Evolutionary conservation across 23 red algal genomes (phyloP).

Genomic region (Gracilariopsis chorda): DNA sequence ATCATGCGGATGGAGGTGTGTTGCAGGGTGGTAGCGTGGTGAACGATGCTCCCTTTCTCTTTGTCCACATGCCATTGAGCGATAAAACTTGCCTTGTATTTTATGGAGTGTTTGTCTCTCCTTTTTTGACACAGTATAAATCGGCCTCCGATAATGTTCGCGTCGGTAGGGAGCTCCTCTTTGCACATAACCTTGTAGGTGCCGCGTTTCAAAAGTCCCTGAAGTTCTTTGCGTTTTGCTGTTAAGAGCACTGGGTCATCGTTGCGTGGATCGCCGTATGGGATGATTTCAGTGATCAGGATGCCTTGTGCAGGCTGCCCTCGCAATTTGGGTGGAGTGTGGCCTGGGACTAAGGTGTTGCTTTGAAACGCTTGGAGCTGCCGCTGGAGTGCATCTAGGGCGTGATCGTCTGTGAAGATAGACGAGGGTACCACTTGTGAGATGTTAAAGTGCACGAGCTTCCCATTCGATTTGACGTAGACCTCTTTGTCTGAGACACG

Average conservation of each 20-base stretch:
- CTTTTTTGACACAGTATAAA: conserved; percentile 1
- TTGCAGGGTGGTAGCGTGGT: neutral
- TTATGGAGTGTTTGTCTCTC: neutral
- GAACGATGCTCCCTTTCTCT: neutral
- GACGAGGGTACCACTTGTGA: neutral
- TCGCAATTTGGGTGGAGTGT: too few species aligned
- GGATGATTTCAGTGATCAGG: neutral
- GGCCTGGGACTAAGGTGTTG: neutral
- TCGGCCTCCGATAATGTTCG: neutral
- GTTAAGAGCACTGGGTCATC: neutral
- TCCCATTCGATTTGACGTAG: neutral
- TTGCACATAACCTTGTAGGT: neutral
- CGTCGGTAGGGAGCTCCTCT: neutral
- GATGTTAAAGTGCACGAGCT: neutral
- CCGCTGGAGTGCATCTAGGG: neutral
- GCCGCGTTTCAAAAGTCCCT: neutral
- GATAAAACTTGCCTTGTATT: neutral
- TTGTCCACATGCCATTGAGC: neutral
- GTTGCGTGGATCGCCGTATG: neutral
- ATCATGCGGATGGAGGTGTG: neutral
- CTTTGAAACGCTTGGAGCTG: neutral
- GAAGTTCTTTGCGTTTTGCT: neutral
- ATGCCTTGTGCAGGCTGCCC: neutral
- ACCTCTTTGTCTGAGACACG: neutral
- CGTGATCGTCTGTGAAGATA: neutral